A percentile compares a stretch with the other conserved stretches of the same genome.
Evolutionary conservation across 2,329 filamentous ascomycete genomes (phyloP).

Genomic region (Emericellopsis cladophorae): DNA sequence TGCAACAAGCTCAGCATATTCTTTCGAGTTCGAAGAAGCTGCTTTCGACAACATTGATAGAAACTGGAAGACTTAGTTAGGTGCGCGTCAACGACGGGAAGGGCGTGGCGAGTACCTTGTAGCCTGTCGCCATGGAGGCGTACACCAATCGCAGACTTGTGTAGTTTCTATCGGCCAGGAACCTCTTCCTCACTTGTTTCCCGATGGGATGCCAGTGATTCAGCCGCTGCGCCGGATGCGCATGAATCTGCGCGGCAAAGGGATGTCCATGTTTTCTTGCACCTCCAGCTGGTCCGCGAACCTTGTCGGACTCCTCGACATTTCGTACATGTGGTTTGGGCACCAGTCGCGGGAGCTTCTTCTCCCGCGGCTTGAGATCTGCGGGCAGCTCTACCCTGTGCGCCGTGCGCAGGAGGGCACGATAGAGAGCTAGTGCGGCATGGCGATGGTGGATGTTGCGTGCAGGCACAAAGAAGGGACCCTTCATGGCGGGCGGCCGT

Average conservation of each 20-base stretch:
- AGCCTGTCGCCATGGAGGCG: conserved; percentile 53
- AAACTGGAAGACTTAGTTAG: too few species aligned
- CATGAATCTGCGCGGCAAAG: too few species aligned
- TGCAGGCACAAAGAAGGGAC: conserved; percentile 27
- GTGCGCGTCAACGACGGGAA: too few species aligned
- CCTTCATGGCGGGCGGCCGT: neutral
- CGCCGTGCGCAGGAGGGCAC: conserved; percentile 51
- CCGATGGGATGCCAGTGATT: conserved; percentile 29
- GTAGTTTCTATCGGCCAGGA: conserved; percentile 45
- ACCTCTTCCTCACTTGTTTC: conserved; percentile 47
- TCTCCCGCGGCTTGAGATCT: conserved; percentile 13
- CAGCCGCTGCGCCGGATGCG: neutral
- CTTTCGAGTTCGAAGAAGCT: too few species aligned
- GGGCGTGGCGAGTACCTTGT: conserved; percentile 26
- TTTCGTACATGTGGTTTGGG: too few species aligned
- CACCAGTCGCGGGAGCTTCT: too few species aligned
- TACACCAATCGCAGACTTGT: conserved; percentile 47
- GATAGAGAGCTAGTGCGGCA: conserved; percentile 57
- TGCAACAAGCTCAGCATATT: too few species aligned
- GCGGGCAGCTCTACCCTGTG: conserved; percentile 37
- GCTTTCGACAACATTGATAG: too few species aligned
- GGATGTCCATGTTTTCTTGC: too few species aligned
- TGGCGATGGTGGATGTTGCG: conserved; percentile 37
- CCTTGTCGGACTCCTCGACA: neutral
- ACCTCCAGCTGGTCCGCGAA: too few species aligned